A percentile compares a stretch with the other conserved stretches of the same genome.
Evolutionary conservation across 75 land plant genomes (phyloP).

Genomic region (Selaginella tamariscina): DNA sequence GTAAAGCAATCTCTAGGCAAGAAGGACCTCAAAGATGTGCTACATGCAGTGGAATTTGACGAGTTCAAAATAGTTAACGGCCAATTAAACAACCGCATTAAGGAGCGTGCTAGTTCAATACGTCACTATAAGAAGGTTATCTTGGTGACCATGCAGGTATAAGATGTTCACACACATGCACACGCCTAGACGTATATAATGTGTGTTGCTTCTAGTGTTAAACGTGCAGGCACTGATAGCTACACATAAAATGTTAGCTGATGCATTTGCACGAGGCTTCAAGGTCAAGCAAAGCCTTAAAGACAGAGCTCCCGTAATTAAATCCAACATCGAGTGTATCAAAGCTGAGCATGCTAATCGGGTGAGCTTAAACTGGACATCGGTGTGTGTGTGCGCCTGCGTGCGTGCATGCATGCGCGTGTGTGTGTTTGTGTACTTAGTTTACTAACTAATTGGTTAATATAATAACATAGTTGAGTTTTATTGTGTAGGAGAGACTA

Average conservation of each 20-base stretch:
- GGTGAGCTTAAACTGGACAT: neutral
- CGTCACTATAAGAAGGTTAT: conserved; percentile 17
- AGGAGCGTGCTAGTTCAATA: conserved; percentile 18
- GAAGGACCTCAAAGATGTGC: conserved; percentile 27
- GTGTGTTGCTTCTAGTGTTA: neutral
- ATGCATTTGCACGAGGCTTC: neutral
- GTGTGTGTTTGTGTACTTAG: no score
- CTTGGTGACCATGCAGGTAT: conserved; percentile 19
- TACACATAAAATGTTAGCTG: neutral
- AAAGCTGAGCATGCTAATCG: neutral
- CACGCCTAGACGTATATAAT: neutral
- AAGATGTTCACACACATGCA: no score
- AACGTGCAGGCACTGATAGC: conserved; percentile 1
- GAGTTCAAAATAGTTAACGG: conserved; percentile 24
- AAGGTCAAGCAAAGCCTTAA: conserved; percentile 4
- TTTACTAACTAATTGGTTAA: no score
- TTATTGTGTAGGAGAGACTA: conserved; percentile 9
- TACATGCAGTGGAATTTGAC: conserved; percentile 36
- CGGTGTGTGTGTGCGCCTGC: neutral
- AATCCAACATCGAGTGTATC: neutral
- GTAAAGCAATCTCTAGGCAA: conserved; percentile 16
- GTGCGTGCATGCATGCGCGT: neutral
- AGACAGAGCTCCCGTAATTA: neutral
- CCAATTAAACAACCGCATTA: conserved; percentile 14
- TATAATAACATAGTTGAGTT: no score